Percentiles rank a stretch among this genome's conserved stretches.
These are phyloP conservation scores for Globisporangium camurandrum DNA, from an alignment of 352 stramenopile species.

Conservation along the genomic window DNA sequence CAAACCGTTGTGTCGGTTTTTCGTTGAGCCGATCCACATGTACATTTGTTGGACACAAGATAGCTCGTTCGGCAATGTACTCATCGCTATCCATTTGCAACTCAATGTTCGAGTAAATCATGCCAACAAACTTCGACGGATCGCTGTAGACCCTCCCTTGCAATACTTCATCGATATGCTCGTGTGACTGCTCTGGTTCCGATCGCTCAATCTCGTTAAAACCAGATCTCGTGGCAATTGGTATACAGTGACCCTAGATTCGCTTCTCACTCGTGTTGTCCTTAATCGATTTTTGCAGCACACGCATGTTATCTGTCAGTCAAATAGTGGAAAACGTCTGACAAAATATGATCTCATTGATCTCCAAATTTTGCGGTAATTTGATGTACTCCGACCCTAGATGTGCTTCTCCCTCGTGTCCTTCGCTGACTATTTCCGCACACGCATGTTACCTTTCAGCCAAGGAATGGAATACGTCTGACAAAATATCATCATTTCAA, in stretches of 20 bases:
- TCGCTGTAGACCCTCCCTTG: slow-evolving; percentile 57
- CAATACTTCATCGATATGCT: slow-evolving; percentile 71
- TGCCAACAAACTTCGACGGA: background rate
- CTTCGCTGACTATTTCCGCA: background rate
- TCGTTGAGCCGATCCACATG: slow-evolving; percentile 72
- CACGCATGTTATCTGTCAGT: too few relatives aligned
- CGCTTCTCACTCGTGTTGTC: too few relatives aligned
- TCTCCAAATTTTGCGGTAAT: slow-evolving; percentile 91
- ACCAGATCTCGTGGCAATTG: too few relatives aligned
- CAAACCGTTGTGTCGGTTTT: slow-evolving; percentile 84
- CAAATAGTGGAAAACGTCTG: too few relatives aligned
- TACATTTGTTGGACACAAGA: slow-evolving; percentile 73
- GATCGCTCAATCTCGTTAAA: slow-evolving; percentile 80
- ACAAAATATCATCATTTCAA: slow-evolving; percentile 9
- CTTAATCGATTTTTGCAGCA: too few relatives aligned
- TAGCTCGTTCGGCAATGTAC: slow-evolving; percentile 78
- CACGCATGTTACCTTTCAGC: background rate
- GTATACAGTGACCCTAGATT: too few relatives aligned
- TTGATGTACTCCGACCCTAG: background rate
- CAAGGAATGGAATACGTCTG: background rate
- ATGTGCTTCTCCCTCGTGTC: background rate
- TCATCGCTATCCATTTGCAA: slow-evolving; percentile 79
- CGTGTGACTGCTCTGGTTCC: slow-evolving; percentile 97
- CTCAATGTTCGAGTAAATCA: slow-evolving; percentile 39
- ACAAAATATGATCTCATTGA: too few relatives aligned